Evolutionary conservation across 1,139 yeast species (phyloP).

Genomic region (Saccharomyces hybrid): DNA sequence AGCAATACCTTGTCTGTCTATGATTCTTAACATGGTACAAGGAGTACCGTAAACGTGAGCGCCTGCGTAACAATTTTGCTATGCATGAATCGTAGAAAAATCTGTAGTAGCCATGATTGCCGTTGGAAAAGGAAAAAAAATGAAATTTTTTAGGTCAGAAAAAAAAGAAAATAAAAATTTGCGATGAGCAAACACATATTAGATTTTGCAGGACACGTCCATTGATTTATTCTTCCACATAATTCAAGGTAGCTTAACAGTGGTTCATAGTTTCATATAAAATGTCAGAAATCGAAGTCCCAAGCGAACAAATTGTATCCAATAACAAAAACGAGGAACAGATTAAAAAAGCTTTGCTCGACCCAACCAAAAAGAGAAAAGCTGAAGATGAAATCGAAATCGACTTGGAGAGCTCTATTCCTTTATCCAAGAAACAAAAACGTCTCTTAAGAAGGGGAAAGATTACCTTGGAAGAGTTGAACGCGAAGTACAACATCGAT

Average conservation of each 20-base stretch:
- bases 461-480: constrained; percentile 50
- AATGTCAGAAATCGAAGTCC: not conserved
- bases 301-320: constrained; percentile 2
- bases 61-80: no score
- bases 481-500: constrained; percentile 38
- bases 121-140: not conserved
- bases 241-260: not conserved
- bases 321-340: constrained; percentile 9
- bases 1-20: not conserved
- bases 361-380: constrained; percentile 34
- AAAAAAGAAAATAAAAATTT: not conserved
- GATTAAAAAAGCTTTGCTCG: constrained; percentile 25
- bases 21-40: not conserved
- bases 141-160: not conserved
- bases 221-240: not conserved
- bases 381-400: constrained; percentile 63
- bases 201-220: not conserved
- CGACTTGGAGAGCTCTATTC: constrained; percentile 67
- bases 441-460: constrained; percentile 75
- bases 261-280: not conserved
- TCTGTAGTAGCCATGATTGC: not conserved
- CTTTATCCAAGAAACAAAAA: constrained; percentile 85
- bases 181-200: not conserved
- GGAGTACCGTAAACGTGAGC: no score
- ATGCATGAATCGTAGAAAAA: not conserved